Percentiles rank a stretch among this genome's conserved stretches.
Conservation (phyloP, 2,329 filamentous ascomycete species). For the Fusarium anguioides region DNA sequence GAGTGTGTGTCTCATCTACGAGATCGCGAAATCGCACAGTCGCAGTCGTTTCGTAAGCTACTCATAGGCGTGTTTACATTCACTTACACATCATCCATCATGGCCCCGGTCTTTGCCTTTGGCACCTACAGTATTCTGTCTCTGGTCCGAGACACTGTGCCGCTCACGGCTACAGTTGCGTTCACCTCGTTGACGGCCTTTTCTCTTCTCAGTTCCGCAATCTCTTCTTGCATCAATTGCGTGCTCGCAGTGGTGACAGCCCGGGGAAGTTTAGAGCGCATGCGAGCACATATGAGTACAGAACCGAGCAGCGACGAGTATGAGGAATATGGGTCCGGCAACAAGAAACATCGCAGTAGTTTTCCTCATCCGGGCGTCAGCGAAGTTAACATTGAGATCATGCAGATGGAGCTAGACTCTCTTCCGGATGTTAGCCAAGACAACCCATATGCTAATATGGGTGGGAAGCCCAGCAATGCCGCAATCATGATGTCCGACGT, state of each 20-base stretch:
- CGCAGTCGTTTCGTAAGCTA: constrained; percentile 7
- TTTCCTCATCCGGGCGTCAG: neutral
- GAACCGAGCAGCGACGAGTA: neutral
- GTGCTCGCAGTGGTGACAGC: constrained; percentile 9
- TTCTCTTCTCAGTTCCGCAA: constrained; percentile 9
- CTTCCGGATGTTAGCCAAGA: constrained; percentile 3
- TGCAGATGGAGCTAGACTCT: neutral
- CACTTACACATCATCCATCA: constrained; percentile 7
- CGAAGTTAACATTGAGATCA: neutral
- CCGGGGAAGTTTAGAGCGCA: constrained; percentile 8
- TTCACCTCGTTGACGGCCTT: constrained; percentile 9
- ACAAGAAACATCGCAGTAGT: constrained; percentile 2
- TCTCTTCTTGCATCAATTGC: constrained; percentile 6
- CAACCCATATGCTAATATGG: neutral
- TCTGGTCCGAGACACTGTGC: constrained; percentile 5
- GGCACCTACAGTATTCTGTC: constrained; percentile 8
- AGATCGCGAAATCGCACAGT: constrained; percentile 8
- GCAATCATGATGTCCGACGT: constrained; percentile 7
- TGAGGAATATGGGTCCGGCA: constrained; percentile 1
- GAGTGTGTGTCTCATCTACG: constrained; percentile 6
- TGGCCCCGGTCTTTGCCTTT: constrained; percentile 11
- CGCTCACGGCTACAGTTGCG: constrained; percentile 3
- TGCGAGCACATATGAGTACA: constrained; percentile 11
- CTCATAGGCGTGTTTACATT: constrained; percentile 8
- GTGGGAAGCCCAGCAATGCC: neutral